Conservation (phyloP, 345 rosid genomes). For the Fremontodendron californicum region DNA sequence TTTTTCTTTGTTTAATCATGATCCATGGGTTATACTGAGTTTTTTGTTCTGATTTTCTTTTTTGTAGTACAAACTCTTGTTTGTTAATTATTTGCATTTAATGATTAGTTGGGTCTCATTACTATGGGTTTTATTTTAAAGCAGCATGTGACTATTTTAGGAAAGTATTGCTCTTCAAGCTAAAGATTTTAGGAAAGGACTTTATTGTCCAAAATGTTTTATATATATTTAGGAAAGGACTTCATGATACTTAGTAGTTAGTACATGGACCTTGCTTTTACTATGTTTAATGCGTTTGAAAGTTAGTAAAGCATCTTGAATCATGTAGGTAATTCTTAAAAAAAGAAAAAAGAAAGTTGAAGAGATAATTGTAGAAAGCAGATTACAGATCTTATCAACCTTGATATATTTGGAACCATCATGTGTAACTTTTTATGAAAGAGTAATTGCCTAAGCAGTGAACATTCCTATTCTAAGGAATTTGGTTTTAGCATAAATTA, state of each 20-base stretch:
- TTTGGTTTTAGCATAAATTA: not conserved
- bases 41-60: not conserved
- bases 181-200: no score
- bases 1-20: not conserved
- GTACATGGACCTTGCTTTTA: not conserved
- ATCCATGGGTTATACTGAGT: not conserved
- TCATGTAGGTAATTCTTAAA: not conserved
- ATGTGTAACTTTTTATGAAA: not conserved
- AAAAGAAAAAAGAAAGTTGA: not conserved
- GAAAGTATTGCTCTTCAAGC: slow-evolving; percentile 1
- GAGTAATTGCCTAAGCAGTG: not conserved
- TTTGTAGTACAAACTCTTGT: not conserved
- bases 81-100: not conserved
- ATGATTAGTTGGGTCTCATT: not conserved
- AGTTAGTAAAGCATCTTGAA: not conserved
- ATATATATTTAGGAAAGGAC: no score
- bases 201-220: no score
- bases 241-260: not conserved
- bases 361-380: not conserved
- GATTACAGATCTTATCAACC: not conserved
- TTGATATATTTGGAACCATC: not conserved
- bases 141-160: not conserved
- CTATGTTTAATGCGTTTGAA: not conserved
- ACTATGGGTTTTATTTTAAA: not conserved
- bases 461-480: not conserved